Percentiles rank a stretch among this genome's conserved stretches.
Evolutionary conservation across 1,284 basidiomycete species (phyloP).

Genomic region (Pseudozyma thailandica): DNA sequence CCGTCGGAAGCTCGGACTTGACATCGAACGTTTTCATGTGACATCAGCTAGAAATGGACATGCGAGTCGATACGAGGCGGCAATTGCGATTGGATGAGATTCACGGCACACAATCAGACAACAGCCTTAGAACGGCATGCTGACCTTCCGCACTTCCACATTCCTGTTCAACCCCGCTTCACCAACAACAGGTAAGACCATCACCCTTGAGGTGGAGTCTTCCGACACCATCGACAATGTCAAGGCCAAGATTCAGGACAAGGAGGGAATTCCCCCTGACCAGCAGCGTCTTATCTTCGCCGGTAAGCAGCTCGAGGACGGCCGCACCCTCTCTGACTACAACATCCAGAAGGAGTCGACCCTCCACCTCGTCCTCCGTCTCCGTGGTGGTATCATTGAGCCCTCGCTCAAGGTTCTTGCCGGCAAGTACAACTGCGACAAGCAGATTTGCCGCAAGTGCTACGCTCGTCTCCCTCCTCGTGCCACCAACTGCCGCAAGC

Average conservation of each 20-base stretch:
- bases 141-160: conserved; percentile 8
- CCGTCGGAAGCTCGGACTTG: too few species aligned
- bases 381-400: conserved; percentile 67
- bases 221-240: conserved; percentile 69
- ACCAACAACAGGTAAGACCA: conserved; percentile 66
- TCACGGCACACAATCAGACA: background rate
- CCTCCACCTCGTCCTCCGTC: conserved; percentile 65
- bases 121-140: conserved; percentile 1
- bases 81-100: background rate
- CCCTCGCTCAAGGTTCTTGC: conserved; percentile 77
- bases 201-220: conserved; percentile 69
- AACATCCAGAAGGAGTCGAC: conserved; percentile 81
- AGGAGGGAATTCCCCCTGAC: conserved; percentile 85
- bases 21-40: too few species aligned
- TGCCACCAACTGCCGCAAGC: conserved; percentile 97
- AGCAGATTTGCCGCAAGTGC: conserved; percentile 95
- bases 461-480: conserved; percentile 98
- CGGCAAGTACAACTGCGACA: conserved; percentile 76
- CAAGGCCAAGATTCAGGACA: conserved; percentile 72
- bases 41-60: background rate
- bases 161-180: background rate
- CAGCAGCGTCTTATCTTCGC: conserved; percentile 98
- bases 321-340: conserved; percentile 71
- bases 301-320: conserved; percentile 86
- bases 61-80: background rate